A percentile compares a stretch with the other conserved stretches of the same genome.
phyloP scores from a whole-genome alignment of 345 rosid genomes.

The Hypericum androsaemum region DNA sequence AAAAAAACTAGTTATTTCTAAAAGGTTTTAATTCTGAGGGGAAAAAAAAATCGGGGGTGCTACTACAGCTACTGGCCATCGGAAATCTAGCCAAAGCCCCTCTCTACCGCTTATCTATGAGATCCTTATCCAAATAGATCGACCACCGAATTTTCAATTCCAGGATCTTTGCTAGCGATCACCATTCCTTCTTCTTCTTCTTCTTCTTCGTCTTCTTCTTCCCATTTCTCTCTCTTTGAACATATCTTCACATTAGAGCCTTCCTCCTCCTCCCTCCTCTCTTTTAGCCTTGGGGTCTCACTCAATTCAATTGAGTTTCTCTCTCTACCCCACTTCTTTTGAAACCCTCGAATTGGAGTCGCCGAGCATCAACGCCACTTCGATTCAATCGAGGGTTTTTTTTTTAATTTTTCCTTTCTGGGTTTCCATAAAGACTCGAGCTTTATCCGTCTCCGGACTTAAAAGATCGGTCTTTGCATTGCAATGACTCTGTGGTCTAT shows the following conservation, averaged over 20 bases:
- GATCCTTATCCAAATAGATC: slow-evolving; percentile 39
- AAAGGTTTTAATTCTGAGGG: too few relatives aligned
- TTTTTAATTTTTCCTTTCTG: neutral
- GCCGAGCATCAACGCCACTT: slow-evolving; percentile 24
- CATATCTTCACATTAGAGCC: neutral
- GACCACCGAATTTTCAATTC: too few relatives aligned
- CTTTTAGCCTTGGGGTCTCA: slow-evolving; percentile 4
- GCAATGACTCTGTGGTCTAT: slow-evolving; percentile 45
- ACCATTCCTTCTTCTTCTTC: neutral
- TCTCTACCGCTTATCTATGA: slow-evolving; percentile 39
- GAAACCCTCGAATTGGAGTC: slow-evolving; percentile 34
- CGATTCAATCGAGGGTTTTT: slow-evolving; percentile 44
- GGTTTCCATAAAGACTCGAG: neutral
- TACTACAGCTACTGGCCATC: slow-evolving; percentile 39
- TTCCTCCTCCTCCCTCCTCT: neutral
- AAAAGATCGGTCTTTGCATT: neutral
- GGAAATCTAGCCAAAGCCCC: slow-evolving; percentile 29
- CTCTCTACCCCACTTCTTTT: neutral
- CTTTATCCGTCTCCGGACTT: slow-evolving; percentile 7
- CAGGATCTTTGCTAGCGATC: too few relatives aligned
- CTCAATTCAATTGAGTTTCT: neutral
- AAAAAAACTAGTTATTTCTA: too few relatives aligned
- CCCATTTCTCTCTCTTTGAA: neutral
- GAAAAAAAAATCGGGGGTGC: too few relatives aligned
- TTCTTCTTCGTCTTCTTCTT: neutral